phyloP scores from a whole-genome alignment of 768 basidiomycete genomes.

The Mycena alexandri region DNA sequence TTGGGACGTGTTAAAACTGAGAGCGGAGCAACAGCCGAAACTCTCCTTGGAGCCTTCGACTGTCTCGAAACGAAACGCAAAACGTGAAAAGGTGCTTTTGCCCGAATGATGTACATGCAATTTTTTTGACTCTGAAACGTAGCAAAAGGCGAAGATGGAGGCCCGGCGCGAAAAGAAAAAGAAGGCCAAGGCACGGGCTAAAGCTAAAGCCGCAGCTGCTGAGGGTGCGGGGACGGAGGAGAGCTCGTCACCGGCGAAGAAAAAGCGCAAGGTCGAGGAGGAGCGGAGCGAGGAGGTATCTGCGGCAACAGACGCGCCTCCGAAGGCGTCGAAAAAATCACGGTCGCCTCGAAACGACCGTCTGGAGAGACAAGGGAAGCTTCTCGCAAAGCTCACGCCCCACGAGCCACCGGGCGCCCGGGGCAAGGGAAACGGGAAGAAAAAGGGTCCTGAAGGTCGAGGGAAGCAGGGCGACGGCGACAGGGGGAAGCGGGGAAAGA shows the following conservation, averaged over 20 bases:
- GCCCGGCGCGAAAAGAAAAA: constrained; percentile 60
- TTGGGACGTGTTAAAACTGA: constrained; percentile 54
- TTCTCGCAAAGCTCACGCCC: constrained; percentile 8
- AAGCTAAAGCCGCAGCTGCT: constrained; percentile 47
- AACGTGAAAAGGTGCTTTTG: constrained; percentile 60
- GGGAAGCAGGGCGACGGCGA: constrained; percentile 17
- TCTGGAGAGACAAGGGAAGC: constrained; percentile 30
- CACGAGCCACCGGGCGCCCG: constrained; percentile 28
- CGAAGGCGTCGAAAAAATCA: constrained; percentile 22
- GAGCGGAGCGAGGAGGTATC: not conserved
- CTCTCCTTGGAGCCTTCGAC: constrained; percentile 38
- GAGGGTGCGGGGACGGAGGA: constrained; percentile 8
- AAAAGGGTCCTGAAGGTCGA: constrained; percentile 9
- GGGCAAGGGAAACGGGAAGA: constrained; percentile 30
- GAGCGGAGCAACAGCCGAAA: constrained; percentile 45
- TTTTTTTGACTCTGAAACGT: constrained; percentile 5
- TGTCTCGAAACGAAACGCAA: constrained; percentile 71
- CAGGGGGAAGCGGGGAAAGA: constrained; percentile 32
- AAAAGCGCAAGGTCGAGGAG: constrained; percentile 37
- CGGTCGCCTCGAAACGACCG: constrained; percentile 31
- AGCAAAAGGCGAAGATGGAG: constrained; percentile 62
- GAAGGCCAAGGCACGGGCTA: constrained; percentile 55
- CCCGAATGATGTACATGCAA: not conserved
- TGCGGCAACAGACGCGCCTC: not conserved
- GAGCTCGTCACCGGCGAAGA: constrained; percentile 25